phyloP scores from a whole-genome alignment of 345 rosid species.

The Microthlaspi erraticum region DNA sequence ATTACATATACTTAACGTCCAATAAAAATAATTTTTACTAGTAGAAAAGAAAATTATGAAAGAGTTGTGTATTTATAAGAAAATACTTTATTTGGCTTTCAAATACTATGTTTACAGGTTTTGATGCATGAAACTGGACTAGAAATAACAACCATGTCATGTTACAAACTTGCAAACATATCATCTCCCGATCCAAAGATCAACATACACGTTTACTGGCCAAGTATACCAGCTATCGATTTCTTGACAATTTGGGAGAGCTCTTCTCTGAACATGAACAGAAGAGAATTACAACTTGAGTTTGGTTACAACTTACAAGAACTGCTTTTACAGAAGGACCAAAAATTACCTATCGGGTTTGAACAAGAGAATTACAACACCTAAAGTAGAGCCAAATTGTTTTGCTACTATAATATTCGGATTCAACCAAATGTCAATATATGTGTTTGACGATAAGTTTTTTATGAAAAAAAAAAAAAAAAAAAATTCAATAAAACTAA shows the following conservation, averaged over 20 bases:
- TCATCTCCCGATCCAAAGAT: not conserved
- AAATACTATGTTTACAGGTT: slow-evolving; percentile 8
- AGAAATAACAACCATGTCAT: slow-evolving; percentile 27
- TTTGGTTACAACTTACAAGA: slow-evolving; percentile 12
- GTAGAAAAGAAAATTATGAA: no score
- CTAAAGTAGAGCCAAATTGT: no score
- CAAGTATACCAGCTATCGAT: slow-evolving; percentile 64
- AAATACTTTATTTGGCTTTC: no score
- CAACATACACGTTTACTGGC: slow-evolving; percentile 53
- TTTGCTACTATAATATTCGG: no score
- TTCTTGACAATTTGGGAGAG: slow-evolving; percentile 65
- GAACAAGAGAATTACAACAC: slow-evolving; percentile 59
- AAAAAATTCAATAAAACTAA: no score
- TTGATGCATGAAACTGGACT: slow-evolving; percentile 6
- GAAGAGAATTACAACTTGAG: not conserved
- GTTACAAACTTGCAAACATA: slow-evolving; percentile 24
- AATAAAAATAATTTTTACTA: no score
- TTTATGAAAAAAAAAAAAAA: no score
- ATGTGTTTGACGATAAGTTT: no score
- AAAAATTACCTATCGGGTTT: slow-evolving; percentile 71
- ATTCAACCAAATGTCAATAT: no score
- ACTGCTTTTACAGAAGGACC: not conserved
- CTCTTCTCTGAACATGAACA: slow-evolving; percentile 63
- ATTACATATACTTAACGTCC: no score
- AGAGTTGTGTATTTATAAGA: no score